phyloP scores from a whole-genome alignment of 169 alveolate genomes.

The Plasmodium gaboni region DNA sequence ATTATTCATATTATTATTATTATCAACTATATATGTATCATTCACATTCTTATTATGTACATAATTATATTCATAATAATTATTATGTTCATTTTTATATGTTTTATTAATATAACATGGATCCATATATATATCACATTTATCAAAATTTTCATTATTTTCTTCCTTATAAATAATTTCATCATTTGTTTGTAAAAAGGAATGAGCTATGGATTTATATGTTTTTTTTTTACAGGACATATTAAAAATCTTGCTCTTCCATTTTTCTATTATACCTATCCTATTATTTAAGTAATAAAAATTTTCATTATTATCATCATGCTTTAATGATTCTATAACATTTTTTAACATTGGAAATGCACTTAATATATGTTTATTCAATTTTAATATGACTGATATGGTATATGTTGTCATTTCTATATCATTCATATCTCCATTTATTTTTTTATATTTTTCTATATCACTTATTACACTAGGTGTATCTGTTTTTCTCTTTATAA shows the following conservation, averaged over 20 bases:
- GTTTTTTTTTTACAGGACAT: neutral
- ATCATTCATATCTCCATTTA: constrained; percentile 4
- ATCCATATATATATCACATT: too few species aligned
- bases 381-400: constrained; percentile 37
- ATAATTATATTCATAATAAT: neutral
- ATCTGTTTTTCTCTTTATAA: neutral
- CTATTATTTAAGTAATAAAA: constrained; percentile 47
- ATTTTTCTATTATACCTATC: constrained; percentile 54
- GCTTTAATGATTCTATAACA: constrained; percentile 4
- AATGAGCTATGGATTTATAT: neutral
- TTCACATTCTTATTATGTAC: neutral
- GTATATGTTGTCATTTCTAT: constrained; percentile 76
- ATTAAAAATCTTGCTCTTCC: constrained; percentile 26
- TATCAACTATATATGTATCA: neutral
- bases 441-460: neutral
- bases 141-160: too few species aligned
- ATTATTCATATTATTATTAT: too few species aligned
- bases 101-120: neutral
- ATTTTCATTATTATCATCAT: constrained; percentile 2
- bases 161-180: neutral
- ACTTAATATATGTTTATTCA: constrained; percentile 29
- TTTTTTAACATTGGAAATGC: constrained; percentile 60
- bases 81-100: neutral
- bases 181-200: neutral
- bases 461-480: neutral